Conservation (phyloP, 805 yeast genomes). For the Dipodascus albidus region DNA sequence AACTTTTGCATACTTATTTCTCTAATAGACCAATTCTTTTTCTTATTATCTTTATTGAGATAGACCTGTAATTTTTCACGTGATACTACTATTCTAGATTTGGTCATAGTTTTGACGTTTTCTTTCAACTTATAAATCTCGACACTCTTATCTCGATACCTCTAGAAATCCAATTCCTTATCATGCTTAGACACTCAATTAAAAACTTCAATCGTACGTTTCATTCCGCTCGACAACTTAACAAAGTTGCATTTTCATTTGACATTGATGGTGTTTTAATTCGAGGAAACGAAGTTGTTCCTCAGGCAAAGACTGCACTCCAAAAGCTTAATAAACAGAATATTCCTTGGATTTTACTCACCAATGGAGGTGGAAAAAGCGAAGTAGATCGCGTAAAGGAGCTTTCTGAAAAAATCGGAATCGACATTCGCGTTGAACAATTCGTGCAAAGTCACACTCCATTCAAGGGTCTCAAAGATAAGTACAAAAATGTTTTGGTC, state of each 20-base stretch:
- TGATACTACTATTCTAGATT: no score
- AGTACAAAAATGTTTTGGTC: conserved; percentile 53
- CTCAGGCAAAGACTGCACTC: conserved; percentile 52
- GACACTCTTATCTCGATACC: no score
- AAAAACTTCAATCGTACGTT: background rate
- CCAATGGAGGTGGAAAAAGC: conserved; percentile 81
- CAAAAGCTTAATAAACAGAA: conserved; percentile 37
- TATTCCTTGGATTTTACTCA: conserved; percentile 72
- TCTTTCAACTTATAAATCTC: no score
- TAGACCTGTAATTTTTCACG: no score
- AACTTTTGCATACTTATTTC: no score
- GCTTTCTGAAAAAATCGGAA: conserved; percentile 35
- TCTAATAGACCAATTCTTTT: background rate
- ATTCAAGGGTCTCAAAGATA: conserved; percentile 44
- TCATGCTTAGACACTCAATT: background rate
- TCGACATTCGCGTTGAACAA: conserved; percentile 39
- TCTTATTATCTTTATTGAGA: background rate
- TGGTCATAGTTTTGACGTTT: no score
- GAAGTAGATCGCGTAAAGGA: conserved; percentile 51
- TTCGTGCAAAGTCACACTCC: conserved; percentile 87
- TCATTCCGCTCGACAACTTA: background rate
- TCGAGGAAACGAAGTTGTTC: conserved; percentile 59
- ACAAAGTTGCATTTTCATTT: conserved; percentile 17
- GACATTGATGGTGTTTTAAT: conserved; percentile 79
- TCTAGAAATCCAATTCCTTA: no score